Evolutionary conservation across 192 early-diverging fungal genomes (phyloP).

Genomic region (Coemansia sp.): DNA sequence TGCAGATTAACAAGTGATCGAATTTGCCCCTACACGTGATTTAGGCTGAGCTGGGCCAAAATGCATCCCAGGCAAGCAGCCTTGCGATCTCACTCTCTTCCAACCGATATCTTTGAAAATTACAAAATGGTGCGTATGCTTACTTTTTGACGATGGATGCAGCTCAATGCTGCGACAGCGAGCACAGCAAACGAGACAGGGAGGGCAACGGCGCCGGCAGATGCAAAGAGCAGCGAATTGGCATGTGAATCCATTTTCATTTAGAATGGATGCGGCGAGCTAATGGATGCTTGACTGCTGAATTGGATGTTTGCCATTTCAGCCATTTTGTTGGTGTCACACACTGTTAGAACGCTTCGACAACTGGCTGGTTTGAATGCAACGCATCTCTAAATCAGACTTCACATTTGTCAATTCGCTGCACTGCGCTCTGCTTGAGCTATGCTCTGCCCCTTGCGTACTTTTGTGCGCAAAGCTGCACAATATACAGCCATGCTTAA

Average conservation of each 20-base stretch:
- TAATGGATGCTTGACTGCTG: not conserved
- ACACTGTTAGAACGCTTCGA: not conserved
- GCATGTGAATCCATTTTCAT: not conserved
- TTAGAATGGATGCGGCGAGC: slow-evolving; percentile 10
- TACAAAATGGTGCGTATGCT: slow-evolving; percentile 14
- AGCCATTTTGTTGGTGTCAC: not conserved
- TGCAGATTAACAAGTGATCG: not conserved
- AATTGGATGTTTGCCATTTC: not conserved
- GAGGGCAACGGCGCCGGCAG: not conserved
- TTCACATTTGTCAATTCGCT: not conserved
- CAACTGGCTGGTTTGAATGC: not conserved
- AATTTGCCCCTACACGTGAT: not conserved
- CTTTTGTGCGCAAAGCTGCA: not conserved
- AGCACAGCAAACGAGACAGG: not conserved
- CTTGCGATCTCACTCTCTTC: slow-evolving; percentile 9
- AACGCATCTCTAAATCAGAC: not conserved
- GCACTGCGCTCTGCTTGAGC: not conserved
- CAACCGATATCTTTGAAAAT: slow-evolving; percentile 12
- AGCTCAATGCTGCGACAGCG: not conserved
- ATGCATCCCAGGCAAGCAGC: not conserved
- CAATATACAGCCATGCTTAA: not conserved
- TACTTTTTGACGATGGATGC: slow-evolving; percentile 6
- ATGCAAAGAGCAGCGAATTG: not conserved
- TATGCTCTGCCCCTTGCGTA: not conserved
- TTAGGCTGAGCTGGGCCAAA: not conserved